These are phyloP conservation scores for Urtica urens DNA, from an alignment of 306 rosid genomes.

Conservation along the genomic window DNA sequence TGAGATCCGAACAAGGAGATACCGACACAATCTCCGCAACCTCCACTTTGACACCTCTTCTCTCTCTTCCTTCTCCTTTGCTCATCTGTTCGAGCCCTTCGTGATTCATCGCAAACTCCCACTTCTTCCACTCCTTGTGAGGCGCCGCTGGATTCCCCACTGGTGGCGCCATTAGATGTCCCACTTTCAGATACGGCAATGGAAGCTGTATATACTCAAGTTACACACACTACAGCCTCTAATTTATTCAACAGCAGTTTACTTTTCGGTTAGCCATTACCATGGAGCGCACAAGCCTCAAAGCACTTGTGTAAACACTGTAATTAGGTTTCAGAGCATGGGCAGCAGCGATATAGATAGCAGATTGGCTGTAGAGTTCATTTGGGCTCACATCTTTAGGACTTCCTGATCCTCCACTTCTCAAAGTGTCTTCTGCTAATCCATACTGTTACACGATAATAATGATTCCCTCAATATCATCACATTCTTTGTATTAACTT, in stretches of 20 bases:
- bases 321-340: conserved; percentile 93
- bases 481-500: conserved; percentile 1
- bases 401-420: conserved; percentile 63
- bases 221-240: too few species aligned
- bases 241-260: not conserved
- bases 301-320: conserved; percentile 94
- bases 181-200: conserved; percentile 79
- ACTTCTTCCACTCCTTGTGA: conserved; percentile 89
- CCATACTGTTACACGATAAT: conserved; percentile 57
- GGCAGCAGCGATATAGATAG: conserved; percentile 97
- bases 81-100: conserved; percentile 80
- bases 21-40: conserved; percentile 84
- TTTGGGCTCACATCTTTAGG: conserved; percentile 76
- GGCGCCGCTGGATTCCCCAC: conserved; percentile 67
- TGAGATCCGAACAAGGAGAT: conserved; percentile 88
- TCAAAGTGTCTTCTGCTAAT: conserved; percentile 93
- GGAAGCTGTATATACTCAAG: conserved; percentile 62
- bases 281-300: conserved; percentile 97
- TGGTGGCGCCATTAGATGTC: conserved; percentile 90
- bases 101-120: conserved; percentile 74
- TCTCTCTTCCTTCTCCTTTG: conserved; percentile 52
- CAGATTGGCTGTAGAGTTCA: conserved; percentile 97
- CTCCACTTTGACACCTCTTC: conserved; percentile 59
- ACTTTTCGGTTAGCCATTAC: conserved; percentile 38
- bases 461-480: conserved; percentile 5